A percentile compares a stretch with the other conserved stretches of the same genome.
Evolutionary conservation across 768 basidiomycete genomes (phyloP).

Genomic region (Leucosporidium creatinivorum): DNA sequence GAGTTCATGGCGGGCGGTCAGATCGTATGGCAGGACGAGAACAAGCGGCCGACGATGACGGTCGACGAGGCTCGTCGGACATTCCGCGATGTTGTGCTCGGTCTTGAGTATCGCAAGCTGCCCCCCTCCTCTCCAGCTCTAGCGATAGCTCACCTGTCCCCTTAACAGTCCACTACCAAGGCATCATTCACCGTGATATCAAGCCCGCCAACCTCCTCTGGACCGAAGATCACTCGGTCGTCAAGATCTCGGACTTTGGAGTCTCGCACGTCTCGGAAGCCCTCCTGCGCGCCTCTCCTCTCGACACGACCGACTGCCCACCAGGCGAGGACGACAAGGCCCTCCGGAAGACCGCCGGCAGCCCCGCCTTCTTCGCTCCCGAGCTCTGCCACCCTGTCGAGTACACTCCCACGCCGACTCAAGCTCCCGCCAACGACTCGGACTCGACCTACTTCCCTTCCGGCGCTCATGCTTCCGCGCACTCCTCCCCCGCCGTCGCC

Average conservation of each 20-base stretch:
- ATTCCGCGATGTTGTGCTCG: slow-evolving; percentile 85
- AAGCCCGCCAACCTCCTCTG: slow-evolving; percentile 96
- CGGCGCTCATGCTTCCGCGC: not conserved
- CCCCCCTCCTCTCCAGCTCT: not conserved
- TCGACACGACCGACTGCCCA: slow-evolving; percentile 38
- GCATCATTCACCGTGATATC: slow-evolving; percentile 98
- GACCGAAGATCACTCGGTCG: slow-evolving; percentile 72
- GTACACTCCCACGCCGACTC: slow-evolving; percentile 34
- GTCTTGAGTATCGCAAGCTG: slow-evolving; percentile 87
- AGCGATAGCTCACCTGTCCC: slow-evolving; percentile 6
- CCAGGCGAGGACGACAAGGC: slow-evolving; percentile 61
- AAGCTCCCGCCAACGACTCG: slow-evolving; percentile 36
- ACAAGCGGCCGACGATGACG: slow-evolving; percentile 65
- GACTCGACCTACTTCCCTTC: not conserved
- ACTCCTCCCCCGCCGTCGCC: not conserved
- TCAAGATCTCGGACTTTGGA: slow-evolving; percentile 98
- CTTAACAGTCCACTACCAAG: slow-evolving; percentile 79
- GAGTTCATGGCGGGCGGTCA: slow-evolving; percentile 95
- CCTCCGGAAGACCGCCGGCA: slow-evolving; percentile 83
- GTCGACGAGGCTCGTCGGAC: slow-evolving; percentile 78
- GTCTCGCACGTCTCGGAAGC: slow-evolving; percentile 94
- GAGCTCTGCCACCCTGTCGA: slow-evolving; percentile 71
- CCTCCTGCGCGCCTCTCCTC: slow-evolving; percentile 66
- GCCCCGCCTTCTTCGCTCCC: slow-evolving; percentile 91
- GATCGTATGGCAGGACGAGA: slow-evolving; percentile 64